A percentile compares a stretch with the other conserved stretches of the same genome.
Conservation (phyloP, 208 protist species). For the Acanthamoeba quina region DNA sequence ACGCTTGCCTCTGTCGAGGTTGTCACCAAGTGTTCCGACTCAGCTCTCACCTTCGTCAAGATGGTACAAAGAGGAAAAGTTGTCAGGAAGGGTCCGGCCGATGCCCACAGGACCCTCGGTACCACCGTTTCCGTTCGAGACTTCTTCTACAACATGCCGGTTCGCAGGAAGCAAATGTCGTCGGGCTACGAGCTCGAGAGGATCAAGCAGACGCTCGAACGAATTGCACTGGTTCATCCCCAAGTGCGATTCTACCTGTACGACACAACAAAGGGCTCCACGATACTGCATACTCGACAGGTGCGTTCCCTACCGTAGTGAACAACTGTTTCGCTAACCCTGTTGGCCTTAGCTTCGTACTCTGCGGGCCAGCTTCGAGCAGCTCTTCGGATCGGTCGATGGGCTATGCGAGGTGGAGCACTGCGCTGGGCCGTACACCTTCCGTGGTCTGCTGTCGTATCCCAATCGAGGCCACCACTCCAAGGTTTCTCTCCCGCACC, state of each 20-base stretch:
- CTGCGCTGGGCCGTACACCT: background rate
- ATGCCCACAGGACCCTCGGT: background rate
- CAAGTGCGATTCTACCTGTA: conserved; percentile 7
- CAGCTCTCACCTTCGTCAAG: conserved; percentile 12
- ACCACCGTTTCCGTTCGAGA: conserved; percentile 44
- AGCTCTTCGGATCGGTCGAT: conserved; percentile 14
- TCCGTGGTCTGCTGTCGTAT: conserved; percentile 11
- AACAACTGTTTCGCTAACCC: background rate
- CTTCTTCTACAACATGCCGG: conserved; percentile 52
- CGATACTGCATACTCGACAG: background rate
- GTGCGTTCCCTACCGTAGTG: background rate
- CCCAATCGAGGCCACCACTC: conserved; percentile 12
- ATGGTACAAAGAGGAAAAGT: background rate
- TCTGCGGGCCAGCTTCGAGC: conserved; percentile 27
- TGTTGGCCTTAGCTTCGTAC: conserved; percentile 32
- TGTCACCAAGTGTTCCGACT: background rate
- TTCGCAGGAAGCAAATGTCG: conserved; percentile 5
- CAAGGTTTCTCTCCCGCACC: background rate
- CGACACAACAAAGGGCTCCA: background rate
- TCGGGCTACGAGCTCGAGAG: background rate
- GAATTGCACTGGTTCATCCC: conserved; percentile 25
- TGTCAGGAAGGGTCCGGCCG: background rate
- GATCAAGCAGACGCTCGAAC: conserved; percentile 18
- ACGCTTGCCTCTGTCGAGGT: conserved; percentile 13
- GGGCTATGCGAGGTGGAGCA: background rate